A percentile compares a stretch with the other conserved stretches of the same genome.
Evolutionary conservation across 2,329 filamentous ascomycete genomes (phyloP).

Genomic region (Pestalotiopsis sp.): DNA sequence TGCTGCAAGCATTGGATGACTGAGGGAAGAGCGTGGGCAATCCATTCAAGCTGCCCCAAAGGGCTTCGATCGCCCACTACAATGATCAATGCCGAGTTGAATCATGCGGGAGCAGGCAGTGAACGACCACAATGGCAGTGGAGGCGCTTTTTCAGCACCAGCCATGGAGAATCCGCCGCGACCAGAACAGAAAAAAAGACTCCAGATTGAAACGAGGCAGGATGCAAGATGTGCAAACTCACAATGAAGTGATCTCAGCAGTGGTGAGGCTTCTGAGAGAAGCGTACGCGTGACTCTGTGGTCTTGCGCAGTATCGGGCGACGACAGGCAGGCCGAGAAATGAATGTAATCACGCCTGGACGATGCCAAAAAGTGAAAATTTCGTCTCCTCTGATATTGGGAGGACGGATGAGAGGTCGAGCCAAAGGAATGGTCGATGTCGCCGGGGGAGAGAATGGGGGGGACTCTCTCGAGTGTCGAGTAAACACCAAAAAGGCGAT

Average conservation of each 20-base stretch:
- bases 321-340: constrained; percentile 19
- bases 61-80: not conserved
- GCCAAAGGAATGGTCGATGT: constrained; percentile 1
- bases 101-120: not conserved
- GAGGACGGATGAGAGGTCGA: not conserved
- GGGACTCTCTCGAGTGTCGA: constrained; percentile 3
- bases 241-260: constrained; percentile 46
- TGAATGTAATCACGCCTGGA: not conserved
- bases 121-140: not conserved
- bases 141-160: not conserved
- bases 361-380: constrained; percentile 4
- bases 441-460: not conserved
- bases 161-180: not conserved
- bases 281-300: constrained; percentile 22
- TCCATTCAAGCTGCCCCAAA: not conserved
- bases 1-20: not conserved
- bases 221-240: constrained; percentile 30
- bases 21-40: not conserved
- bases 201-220: constrained; percentile 19
- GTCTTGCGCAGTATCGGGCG: constrained; percentile 25
- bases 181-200: constrained; percentile 10
- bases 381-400: constrained; percentile 3
- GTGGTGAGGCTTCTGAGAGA: constrained; percentile 26
- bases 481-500: constrained; percentile 6
- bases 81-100: not conserved